Evolutionary conservation across 2,329 filamentous ascomycete species (phyloP), one percentile per base, ranked within the genome.

Genomic region (Tolypocladium endophyticum): DNA sequence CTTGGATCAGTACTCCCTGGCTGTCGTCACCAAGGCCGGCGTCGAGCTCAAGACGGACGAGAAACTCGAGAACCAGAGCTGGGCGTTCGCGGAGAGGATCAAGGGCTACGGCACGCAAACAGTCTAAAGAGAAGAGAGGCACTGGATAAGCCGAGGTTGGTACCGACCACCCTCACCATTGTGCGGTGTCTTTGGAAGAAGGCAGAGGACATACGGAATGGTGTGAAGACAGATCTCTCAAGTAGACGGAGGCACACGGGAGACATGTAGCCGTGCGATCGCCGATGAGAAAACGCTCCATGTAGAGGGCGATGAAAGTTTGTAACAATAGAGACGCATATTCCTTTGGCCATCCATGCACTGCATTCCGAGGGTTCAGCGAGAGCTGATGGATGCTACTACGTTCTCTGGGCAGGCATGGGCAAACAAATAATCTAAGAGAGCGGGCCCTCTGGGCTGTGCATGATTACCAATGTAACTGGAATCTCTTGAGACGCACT

Each of bases 81-180:
- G 93, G 94, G 92, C 90, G 57, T 99, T 99, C 79, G 94, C 94
- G 30, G 93, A 97, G 73, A 84, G 87, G 68, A 97, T 99, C 74
- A 88, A 86, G 75, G 94, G 94, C 53, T 99, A 99, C 73, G 94
- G 94, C 62, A 95, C 92, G 33, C 92, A 97, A 81, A 81, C 77
- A 54, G 82, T 84, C 16, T 85, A 78, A 45, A 36, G 50, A 43
- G 50, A 43, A 56, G n/a, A 4, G 30, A 1, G 50, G 20, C 4
- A 54, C 8, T 1, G 20, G 2, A 33, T 23, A 11, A 8, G 30
- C 20, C 5, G 50, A 35, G 50, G 50, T 30, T 16, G 50, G 20
- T 36, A 54, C n/a, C 20, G 20, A 23, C 20, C 30, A 23, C 20
- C 30, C 30, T 35, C 50, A 23, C 50, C 50, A 36, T 35, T 9